A percentile compares a stretch with the other conserved stretches of the same genome.
These are phyloP conservation scores for Podaxis rugospora DNA, from an alignment of 768 basidiomycete genomes.

Conservation along the genomic window DNA sequence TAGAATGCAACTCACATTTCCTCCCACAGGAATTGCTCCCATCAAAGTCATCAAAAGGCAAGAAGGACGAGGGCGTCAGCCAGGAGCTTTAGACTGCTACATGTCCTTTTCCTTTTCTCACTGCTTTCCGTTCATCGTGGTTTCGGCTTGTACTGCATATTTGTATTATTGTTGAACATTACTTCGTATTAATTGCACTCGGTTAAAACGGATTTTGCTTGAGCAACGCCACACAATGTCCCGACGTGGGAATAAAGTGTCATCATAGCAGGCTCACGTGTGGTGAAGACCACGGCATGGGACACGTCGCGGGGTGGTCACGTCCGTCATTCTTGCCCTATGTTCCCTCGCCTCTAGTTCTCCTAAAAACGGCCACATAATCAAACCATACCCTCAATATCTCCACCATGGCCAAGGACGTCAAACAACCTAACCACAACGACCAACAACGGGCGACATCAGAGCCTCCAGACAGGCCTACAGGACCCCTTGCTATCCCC, in stretches of 20 bases:
- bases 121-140: conserved; percentile 2
- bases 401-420: conserved; percentile 9
- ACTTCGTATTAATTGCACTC: background rate
- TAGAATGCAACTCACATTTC: conserved; percentile 22
- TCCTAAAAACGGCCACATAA: background rate
- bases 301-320: conserved; percentile 8
- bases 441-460: conserved; percentile 10
- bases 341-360: conserved; percentile 1
- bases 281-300: background rate
- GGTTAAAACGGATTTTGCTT: background rate
- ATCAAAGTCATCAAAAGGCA: conserved; percentile 32
- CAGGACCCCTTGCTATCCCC: conserved; percentile 49
- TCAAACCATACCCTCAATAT: background rate
- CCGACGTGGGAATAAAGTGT: background rate
- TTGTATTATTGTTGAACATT: conserved; percentile 13
- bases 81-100: conserved; percentile 9
- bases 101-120: conserved; percentile 10
- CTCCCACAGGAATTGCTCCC: conserved; percentile 37
- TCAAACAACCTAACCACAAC: background rate
- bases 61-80: conserved; percentile 17
- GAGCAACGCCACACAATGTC: background rate
- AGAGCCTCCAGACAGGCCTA: conserved; percentile 38
- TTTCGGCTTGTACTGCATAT: conserved; percentile 8
- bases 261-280: background rate
- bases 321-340: background rate